Evolutionary conservation across 345 rosid species (phyloP).

Genomic region (Arabidopsis thaliana): TAIR10.1 NC_003076.8:21662501-21663000

Average conservation of each 20-base stretch:
- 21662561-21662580: constrained; percentile 77
- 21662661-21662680: background rate
- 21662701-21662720: background rate
- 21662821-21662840: background rate
- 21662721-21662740: constrained; percentile 32
- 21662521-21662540: constrained; percentile 90
- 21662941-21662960: constrained; percentile 99
- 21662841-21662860: background rate
- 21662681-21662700: background rate
- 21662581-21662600: constrained; percentile 78
- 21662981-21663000: constrained; percentile 94
- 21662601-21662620: constrained; percentile 89
- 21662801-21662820: constrained; percentile 36
- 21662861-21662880: constrained; percentile 19
- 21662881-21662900: constrained; percentile 38
- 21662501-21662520: constrained; percentile 91
- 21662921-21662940: constrained; percentile 88
- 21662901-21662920: constrained; percentile 47
- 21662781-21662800: constrained; percentile 98
- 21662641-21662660: constrained; percentile 76
- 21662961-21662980: constrained; percentile 87
- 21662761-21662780: constrained; percentile 80
- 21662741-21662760: constrained; percentile 74
- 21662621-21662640: constrained; percentile 86
- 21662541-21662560: constrained; percentile 82